phyloP scores from a whole-genome alignment of 2,329 filamentous ascomycete species.

The Cladobotryum mycophilum region DNA sequence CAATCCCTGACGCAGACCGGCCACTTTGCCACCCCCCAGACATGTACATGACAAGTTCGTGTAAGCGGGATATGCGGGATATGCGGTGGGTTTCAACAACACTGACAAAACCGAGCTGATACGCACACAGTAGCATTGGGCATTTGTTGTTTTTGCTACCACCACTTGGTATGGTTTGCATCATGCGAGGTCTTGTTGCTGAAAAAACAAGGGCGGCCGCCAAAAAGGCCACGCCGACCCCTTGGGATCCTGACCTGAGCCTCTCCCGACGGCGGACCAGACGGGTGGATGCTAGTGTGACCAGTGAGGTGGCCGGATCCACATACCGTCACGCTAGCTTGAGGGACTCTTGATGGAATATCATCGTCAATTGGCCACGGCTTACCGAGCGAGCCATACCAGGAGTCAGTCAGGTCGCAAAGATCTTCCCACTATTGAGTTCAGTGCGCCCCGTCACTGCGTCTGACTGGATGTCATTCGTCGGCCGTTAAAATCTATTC shows the following conservation, averaged over 20 bases:
- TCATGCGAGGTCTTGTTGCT: background rate
- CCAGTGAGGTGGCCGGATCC: slow-evolving; percentile 4
- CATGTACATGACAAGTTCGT: no score
- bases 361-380: slow-evolving; percentile 7
- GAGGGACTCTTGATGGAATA: background rate
- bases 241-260: slow-evolving; percentile 2
- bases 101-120: no score
- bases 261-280: slow-evolving; percentile 7
- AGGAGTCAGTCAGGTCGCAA: background rate
- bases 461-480: background rate
- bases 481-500: background rate
- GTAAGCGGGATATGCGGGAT: no score
- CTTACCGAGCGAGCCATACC: background rate
- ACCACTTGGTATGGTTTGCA: background rate
- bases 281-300: slow-evolving; percentile 5
- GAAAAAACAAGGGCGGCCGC: slow-evolving; percentile 3
- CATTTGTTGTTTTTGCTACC: no score
- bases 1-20: no score
- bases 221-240: slow-evolving; percentile 6
- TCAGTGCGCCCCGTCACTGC: slow-evolving; percentile 1
- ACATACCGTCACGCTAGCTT: slow-evolving; percentile 4
- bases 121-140: no score
- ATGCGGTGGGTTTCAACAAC: no score
- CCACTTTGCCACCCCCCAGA: no score
- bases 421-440: slow-evolving; percentile 4